These are phyloP conservation scores for Canna indica DNA, from an alignment of 176 grass and related monocot genomes.

Conservation along the genomic window DNA sequence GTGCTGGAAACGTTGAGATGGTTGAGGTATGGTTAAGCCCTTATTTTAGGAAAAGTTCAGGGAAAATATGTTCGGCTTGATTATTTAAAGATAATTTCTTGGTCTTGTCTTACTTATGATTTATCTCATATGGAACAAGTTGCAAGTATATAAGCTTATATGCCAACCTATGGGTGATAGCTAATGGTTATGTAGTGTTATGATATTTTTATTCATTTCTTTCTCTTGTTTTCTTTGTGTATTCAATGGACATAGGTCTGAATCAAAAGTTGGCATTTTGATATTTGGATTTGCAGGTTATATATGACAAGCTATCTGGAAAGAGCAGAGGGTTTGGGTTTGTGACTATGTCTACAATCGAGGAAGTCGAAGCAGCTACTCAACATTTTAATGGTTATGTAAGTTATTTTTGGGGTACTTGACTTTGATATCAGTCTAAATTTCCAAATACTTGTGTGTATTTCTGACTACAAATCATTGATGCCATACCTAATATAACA, in stretches of 20 bases:
- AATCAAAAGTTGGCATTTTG: neutral
- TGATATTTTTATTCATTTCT: neutral
- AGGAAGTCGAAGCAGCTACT: conserved; percentile 53
- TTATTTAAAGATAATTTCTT: too few species aligned
- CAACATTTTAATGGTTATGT: conserved; percentile 81
- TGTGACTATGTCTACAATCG: conserved; percentile 70
- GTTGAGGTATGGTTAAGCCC: conserved; percentile 47
- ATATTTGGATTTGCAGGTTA: conserved; percentile 36
- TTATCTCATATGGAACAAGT: too few species aligned
- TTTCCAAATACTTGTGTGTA: too few species aligned
- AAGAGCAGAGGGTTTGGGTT: conserved; percentile 94
- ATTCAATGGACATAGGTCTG: neutral
- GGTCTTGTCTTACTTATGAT: too few species aligned
- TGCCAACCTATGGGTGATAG: neutral
- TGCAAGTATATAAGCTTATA: neutral
- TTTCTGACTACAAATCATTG: neutral
- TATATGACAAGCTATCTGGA: conserved; percentile 85
- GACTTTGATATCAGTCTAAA: neutral
- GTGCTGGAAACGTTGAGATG: conserved; percentile 79
- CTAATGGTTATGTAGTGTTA: neutral
- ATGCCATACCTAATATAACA: neutral
- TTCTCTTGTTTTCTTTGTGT: neutral
- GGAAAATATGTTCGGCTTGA: too few species aligned
- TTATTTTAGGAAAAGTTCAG: neutral
- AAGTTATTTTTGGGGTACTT: conserved; percentile 16